Base-by-base conservation (phyloP, 331 rosid genomes). In the Erythrophleum ivorense region DNA sequence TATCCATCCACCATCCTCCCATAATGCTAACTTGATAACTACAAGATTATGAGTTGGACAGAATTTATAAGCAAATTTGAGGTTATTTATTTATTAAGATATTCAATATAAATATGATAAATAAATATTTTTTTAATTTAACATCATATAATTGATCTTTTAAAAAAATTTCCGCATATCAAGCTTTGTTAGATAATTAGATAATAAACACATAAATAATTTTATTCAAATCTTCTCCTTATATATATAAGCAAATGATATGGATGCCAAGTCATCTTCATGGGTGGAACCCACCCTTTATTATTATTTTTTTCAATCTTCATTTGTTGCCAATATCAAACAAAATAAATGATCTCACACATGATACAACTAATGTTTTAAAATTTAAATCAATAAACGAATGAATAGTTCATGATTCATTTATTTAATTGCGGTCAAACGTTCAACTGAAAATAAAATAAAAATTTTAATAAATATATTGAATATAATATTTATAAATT, bases 1-100 rank as follows among this genome's bases (percentile, higher is more conserved):
- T 45, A 68, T 53, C 16, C 34, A 68, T 21, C 55, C 71, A 48
- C 7, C 69, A 55, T 55, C 65, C 55, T 24, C 65, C 46, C 18
- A 58, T 68, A 76, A 43, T 67, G 43, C 84, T 80, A 48, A 63
- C 68, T 49, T 63, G 68, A 73, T 80, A 15, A 34, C 14, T 21
- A 33, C 72, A 50, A 49, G 29, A 52, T 70, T 7, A 71, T 29
- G 76, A 31, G 75, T 14, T 68, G 73, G 34, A 68, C 53, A 68
- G 9, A 4, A 41, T 19, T 40, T 18, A 4, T 3, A 68, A 9
- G 18, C 73, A 41, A 16, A 8, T 67, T 40, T 4, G 0, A 9
- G 4, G 1, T 67, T 67, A 8, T 16, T 66, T 16, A 0, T 16
- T 66, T 16, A 0, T n/a, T 9, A 0, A 29, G 13, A 18, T 73